Conservation (phyloP, 192 early-diverging fungal species). For the Spizellomyces punctatus region DNA sequence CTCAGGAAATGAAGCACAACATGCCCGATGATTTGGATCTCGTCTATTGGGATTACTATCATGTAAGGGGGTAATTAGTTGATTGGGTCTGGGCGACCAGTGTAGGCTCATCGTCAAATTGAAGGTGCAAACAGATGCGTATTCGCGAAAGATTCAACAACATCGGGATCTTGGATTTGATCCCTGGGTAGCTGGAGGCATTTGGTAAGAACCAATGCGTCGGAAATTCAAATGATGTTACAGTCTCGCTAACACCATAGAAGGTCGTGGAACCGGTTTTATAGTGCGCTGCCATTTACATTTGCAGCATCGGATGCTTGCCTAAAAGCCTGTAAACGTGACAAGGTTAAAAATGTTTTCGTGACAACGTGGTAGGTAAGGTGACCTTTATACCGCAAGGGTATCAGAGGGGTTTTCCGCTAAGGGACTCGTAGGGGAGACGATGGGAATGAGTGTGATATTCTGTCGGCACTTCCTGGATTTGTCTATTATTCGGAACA, state of each 20-base stretch:
- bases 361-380: conserved; percentile 68
- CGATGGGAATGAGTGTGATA: conserved; percentile 90
- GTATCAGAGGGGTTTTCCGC: background rate
- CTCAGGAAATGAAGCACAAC: conserved; percentile 56
- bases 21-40: conserved; percentile 70
- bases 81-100: background rate
- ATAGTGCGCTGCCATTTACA: conserved; percentile 79
- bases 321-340: conserved; percentile 65
- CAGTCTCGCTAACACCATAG: conserved; percentile 33
- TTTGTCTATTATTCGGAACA: conserved; percentile 78
- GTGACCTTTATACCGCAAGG: background rate
- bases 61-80: conserved; percentile 22
- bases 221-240: conserved; percentile 14
- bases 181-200: conserved; percentile 81
- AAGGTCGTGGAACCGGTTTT: conserved; percentile 79
- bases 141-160: conserved; percentile 76
- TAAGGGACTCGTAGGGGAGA: conserved; percentile 60
- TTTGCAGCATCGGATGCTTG: conserved; percentile 77
- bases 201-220: background rate
- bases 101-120: no score
- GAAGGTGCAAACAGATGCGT: conserved; percentile 55
- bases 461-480: conserved; percentile 72
- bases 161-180: conserved; percentile 80
- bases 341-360: conserved; percentile 72
- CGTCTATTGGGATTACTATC: conserved; percentile 91